Evolutionary conservation across 805 yeast species (phyloP).

Genomic region (Cyberlindnera mrakii): DNA sequence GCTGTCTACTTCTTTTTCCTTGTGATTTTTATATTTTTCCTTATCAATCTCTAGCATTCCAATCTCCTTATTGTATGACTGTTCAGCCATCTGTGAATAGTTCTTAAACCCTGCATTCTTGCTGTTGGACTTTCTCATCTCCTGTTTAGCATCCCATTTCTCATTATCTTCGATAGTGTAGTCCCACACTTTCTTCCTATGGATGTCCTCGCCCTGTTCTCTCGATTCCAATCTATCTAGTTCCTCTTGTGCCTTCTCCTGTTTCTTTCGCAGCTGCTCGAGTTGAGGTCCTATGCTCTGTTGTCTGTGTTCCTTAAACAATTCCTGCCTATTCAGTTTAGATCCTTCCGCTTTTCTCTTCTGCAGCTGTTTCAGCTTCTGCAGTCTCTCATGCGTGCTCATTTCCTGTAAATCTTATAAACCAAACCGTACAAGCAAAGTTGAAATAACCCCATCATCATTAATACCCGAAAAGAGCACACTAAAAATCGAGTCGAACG

Average conservation of each 20-base stretch:
- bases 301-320: constrained; percentile 29
- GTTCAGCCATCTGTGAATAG: constrained; percentile 50
- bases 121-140: constrained; percentile 22
- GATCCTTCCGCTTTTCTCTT: constrained; percentile 24
- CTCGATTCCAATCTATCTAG: constrained; percentile 24
- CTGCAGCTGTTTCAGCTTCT: constrained; percentile 25
- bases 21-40: constrained; percentile 38
- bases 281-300: constrained; percentile 19
- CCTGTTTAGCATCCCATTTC: constrained; percentile 46
- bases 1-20: constrained; percentile 22
- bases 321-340: constrained; percentile 30
- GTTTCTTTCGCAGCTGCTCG: constrained; percentile 27
- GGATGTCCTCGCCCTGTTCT: constrained; percentile 34
- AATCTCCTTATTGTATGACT: constrained; percentile 51
- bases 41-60: constrained; percentile 31
- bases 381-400: constrained; percentile 10
- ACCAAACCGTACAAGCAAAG: not conserved
- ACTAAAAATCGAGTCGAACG: too few species aligned
- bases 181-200: constrained; percentile 42
- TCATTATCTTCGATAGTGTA: constrained; percentile 62
- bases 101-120: constrained; percentile 39
- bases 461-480: too few species aligned
- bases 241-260: constrained; percentile 33
- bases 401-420: not conserved
- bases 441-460: not conserved